These are phyloP conservation scores for Conoideocrella luteorostrata DNA, from an alignment of 2,329 filamentous ascomycete species.

Conservation along the genomic window DNA sequence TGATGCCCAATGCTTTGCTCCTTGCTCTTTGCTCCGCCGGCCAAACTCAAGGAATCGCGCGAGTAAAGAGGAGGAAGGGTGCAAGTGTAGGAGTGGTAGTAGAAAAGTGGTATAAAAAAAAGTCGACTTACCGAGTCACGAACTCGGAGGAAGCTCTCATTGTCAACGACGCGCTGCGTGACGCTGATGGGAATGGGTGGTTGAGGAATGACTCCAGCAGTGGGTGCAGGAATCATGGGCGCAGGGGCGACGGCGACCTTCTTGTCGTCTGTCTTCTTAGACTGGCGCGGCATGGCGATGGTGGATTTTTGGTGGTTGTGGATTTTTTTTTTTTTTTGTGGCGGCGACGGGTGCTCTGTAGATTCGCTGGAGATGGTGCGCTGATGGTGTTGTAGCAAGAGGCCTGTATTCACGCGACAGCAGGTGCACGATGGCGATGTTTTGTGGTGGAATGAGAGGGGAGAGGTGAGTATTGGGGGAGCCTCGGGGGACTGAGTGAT, in stretches of 20 bases:
- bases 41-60: no score
- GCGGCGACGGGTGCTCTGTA: constrained; percentile 5
- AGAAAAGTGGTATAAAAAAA: constrained; percentile 10
- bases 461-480: constrained; percentile 8
- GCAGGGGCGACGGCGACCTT: constrained; percentile 27
- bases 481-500: background rate
- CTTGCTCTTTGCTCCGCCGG: no score
- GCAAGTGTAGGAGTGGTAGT: background rate
- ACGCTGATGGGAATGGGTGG: constrained; percentile 12
- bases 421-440: constrained; percentile 9
- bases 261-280: constrained; percentile 37
- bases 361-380: constrained; percentile 11
- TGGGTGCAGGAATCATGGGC: constrained; percentile 16
- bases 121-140: constrained; percentile 69
- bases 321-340: constrained; percentile 4
- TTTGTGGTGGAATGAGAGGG: constrained; percentile 6
- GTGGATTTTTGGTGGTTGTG: no score
- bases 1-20: no score
- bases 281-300: constrained; percentile 41
- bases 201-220: constrained; percentile 8
- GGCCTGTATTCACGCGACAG: constrained; percentile 6
- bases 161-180: constrained; percentile 46
- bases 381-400: constrained; percentile 13
- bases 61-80: background rate
- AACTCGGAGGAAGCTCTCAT: constrained; percentile 72